Conservation (phyloP, 768 basidiomycete genomes). For the Lactifluus piperatus region DNA sequence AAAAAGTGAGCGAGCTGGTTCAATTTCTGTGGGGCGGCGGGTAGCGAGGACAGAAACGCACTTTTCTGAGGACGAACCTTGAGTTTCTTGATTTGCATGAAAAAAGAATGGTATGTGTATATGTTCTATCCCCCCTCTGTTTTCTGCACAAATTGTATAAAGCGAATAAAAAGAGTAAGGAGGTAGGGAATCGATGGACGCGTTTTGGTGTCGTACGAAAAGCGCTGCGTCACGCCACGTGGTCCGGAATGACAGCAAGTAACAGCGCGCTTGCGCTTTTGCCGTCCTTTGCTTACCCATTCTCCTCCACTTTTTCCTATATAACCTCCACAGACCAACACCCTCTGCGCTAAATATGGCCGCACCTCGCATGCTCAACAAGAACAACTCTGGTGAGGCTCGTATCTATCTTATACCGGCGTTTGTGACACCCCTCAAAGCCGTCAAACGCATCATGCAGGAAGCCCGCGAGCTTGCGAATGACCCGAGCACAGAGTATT, state of each 20-base stretch:
- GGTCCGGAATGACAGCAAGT: not conserved
- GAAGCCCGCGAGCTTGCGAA: constrained; percentile 84
- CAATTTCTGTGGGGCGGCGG: not conserved
- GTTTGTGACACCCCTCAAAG: constrained; percentile 31
- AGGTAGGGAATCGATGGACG: too few species aligned
- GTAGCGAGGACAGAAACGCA: constrained; percentile 25
- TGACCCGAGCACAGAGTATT: constrained; percentile 81
- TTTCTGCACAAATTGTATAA: not conserved
- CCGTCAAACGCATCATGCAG: constrained; percentile 95
- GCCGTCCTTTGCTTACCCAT: not conserved
- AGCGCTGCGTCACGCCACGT: not conserved
- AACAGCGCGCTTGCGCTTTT: not conserved
- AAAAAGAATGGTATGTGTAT: not conserved
- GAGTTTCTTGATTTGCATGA: constrained; percentile 61
- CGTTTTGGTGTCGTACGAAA: too few species aligned
- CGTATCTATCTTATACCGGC: not conserved
- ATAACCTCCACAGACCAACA: not conserved
- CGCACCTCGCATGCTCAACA: constrained; percentile 48
- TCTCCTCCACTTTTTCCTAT: not conserved
- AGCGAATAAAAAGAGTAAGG: too few species aligned
- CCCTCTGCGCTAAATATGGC: constrained; percentile 20
- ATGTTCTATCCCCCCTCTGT: not conserved
- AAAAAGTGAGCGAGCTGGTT: constrained; percentile 32
- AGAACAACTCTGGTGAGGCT: constrained; percentile 76
- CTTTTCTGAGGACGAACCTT: constrained; percentile 74